phyloP scores from a whole-genome alignment of 2,329 filamentous ascomycete species.

The Emydomyces testavorans region DNA sequence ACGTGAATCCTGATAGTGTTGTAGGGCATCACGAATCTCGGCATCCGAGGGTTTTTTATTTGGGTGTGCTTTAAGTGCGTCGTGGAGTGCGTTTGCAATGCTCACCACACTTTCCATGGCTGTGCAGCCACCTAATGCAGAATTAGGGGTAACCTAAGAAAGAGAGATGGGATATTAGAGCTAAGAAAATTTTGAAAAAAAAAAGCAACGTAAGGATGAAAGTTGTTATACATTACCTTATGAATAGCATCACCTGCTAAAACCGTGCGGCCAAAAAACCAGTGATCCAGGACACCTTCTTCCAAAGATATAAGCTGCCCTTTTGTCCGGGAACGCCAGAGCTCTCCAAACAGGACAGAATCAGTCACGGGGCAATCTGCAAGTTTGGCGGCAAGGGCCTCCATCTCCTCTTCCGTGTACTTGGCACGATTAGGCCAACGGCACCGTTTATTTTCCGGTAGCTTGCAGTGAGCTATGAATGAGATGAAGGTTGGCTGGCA shows the following conservation, averaged over 20 bases:
- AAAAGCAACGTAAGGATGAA: neutral
- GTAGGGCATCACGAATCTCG: neutral
- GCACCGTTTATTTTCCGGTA: neutral
- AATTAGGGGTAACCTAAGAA: constrained; percentile 5
- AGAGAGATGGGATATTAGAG: neutral
- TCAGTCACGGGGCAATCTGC: neutral
- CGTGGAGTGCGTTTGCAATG: constrained; percentile 1
- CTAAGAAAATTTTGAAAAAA: neutral
- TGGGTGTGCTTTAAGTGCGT: neutral
- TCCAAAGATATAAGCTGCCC: constrained; percentile 2
- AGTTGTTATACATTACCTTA: constrained; percentile 5
- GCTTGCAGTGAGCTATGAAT: constrained; percentile 3
- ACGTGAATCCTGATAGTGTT: neutral
- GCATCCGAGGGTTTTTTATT: neutral
- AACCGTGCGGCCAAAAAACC: constrained; percentile 5
- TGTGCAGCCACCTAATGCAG: constrained; percentile 1
- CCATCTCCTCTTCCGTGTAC: constrained; percentile 1
- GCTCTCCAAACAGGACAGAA: constrained; percentile 4
- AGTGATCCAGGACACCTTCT: constrained; percentile 5
- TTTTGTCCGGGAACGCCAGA: neutral
- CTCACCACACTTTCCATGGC: constrained; percentile 6
- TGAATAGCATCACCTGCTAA: constrained; percentile 5
- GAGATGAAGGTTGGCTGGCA: neutral
- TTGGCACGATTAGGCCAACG: neutral
- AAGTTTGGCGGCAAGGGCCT: neutral